Percentiles rank a stretch among this genome's conserved stretches.
These are phyloP conservation scores for Plantago coronopus DNA, from an alignment of 305 asterid genomes.

Conservation along the genomic window DNA sequence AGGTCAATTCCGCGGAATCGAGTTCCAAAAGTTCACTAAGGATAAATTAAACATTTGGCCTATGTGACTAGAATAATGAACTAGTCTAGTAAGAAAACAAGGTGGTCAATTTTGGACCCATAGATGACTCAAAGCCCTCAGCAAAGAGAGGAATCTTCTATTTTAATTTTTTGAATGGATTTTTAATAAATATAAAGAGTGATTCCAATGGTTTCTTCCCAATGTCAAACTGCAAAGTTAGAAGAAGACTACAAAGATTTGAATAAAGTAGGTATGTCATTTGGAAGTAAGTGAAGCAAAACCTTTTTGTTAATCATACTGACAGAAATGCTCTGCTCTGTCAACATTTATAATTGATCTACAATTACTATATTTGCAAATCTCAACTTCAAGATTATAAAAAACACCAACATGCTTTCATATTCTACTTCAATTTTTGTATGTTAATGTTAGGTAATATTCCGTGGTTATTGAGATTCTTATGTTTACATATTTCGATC, in stretches of 20 bases:
- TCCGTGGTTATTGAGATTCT: too few relatives aligned
- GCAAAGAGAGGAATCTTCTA: slow-evolving; percentile 51
- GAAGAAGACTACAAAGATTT: slow-evolving; percentile 21
- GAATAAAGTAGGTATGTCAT: slow-evolving; percentile 18
- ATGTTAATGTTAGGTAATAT: too few relatives aligned
- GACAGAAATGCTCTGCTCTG: slow-evolving; percentile 59
- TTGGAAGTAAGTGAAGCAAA: slow-evolving; percentile 42
- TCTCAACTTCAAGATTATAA: slow-evolving; percentile 24
- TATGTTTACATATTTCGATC: too few relatives aligned
- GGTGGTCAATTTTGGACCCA: slow-evolving; percentile 16
- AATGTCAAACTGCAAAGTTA: slow-evolving; percentile 36
- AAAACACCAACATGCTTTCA: slow-evolving; percentile 24
- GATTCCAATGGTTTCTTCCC: slow-evolving; percentile 28
- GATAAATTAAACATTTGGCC: too few relatives aligned
- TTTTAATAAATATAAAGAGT: slow-evolving; percentile 28
- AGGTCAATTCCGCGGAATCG: not conserved
- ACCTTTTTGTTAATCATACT: slow-evolving; percentile 35
- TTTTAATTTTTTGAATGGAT: slow-evolving; percentile 54
- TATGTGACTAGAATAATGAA: not conserved
- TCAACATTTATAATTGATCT: slow-evolving; percentile 38
- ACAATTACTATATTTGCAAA: slow-evolving; percentile 29
- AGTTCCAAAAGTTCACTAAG: too few relatives aligned
- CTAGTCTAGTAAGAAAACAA: not conserved
- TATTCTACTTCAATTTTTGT: slow-evolving; percentile 18
- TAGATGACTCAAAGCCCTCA: slow-evolving; percentile 7